A percentile compares a stretch with the other conserved stretches of the same genome.
These are phyloP conservation scores for Rhizopus arrhizus DNA, from an alignment of 371 early-diverging fungal genomes.

Conservation along the genomic window DNA sequence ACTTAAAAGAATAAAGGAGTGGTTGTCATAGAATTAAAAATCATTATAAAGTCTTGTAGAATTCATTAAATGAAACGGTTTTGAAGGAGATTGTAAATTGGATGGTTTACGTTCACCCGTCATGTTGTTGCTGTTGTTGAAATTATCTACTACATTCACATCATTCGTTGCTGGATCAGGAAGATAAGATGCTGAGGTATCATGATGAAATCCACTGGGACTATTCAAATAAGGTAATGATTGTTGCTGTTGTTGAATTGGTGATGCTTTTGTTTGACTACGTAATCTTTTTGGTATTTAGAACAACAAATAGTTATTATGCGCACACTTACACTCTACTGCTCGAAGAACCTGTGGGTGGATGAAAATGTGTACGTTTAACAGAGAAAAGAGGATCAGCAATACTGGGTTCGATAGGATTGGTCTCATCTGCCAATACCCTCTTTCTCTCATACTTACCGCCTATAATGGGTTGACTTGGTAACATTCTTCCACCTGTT, in stretches of 20 bases:
- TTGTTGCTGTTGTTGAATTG: slow-evolving; percentile 16
- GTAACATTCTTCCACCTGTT: slow-evolving; percentile 39
- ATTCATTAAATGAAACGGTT: slow-evolving; percentile 43
- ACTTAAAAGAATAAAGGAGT: background rate
- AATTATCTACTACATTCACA: slow-evolving; percentile 8
- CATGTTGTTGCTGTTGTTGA: slow-evolving; percentile 8
- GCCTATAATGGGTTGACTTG: slow-evolving; percentile 37
- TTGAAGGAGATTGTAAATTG: slow-evolving; percentile 20
- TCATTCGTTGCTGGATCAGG: slow-evolving; percentile 12
- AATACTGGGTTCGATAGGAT: slow-evolving; percentile 32
- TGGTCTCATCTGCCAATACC: slow-evolving; percentile 26
- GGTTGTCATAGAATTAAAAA: slow-evolving; percentile 19
- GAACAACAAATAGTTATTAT: background rate
- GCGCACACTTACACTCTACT: slow-evolving; percentile 36
- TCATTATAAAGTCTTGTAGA: slow-evolving; percentile 39
- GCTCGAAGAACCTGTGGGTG: slow-evolving; percentile 30
- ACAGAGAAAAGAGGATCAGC: slow-evolving; percentile 40
- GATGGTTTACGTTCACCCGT: slow-evolving; percentile 15
- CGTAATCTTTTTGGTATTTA: slow-evolving; percentile 33
- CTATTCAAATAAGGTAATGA: slow-evolving; percentile 14
- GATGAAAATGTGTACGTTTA: slow-evolving; percentile 31
- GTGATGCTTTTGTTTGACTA: slow-evolving; percentile 37
- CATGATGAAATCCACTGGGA: slow-evolving; percentile 9
- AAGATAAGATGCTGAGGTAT: slow-evolving; percentile 15
- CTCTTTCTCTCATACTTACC: slow-evolving; percentile 42